Conservation (phyloP, 331 rosid genomes). For the Spiraea crenata region DNA sequence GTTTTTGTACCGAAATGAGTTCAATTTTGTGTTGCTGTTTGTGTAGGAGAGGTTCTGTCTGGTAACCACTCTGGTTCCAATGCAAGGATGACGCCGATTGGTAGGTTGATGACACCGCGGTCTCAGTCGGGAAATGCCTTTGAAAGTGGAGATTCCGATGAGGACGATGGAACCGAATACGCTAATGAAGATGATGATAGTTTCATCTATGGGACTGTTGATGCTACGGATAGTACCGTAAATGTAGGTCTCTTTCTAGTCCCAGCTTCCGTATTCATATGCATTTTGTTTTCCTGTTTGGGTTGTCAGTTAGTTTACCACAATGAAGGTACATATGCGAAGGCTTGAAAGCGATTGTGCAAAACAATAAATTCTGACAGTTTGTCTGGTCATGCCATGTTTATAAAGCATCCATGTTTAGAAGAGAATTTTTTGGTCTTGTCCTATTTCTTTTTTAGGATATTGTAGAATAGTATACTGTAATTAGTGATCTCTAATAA, state of each 20-base stretch:
- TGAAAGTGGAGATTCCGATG: constrained; percentile 68
- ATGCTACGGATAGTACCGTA: constrained; percentile 35
- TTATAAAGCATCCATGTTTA: not conserved
- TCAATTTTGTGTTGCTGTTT: not conserved
- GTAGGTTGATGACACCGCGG: constrained; percentile 57
- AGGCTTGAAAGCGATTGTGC: constrained; percentile 2
- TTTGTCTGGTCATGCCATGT: constrained; percentile 1
- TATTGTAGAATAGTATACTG: not conserved
- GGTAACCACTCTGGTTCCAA: constrained; percentile 39
- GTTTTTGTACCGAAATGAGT: not conserved
- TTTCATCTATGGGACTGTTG: constrained; percentile 36
- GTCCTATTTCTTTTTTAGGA: no score
- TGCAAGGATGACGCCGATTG: constrained; percentile 52
- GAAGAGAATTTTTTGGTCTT: not conserved
- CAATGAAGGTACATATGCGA: constrained; percentile 13
- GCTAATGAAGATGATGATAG: constrained; percentile 39
- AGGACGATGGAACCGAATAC: constrained; percentile 50
- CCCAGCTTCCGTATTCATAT: constrained; percentile 4
- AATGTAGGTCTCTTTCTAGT: constrained; percentile 26
- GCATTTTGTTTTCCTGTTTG: not conserved
- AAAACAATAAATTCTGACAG: not conserved
- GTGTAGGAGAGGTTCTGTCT: constrained; percentile 40
- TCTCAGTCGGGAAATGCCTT: constrained; percentile 51
- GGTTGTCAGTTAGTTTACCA: constrained; percentile 13
- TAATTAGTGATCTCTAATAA: constrained; percentile 2